Evolutionary conservation across 441 rosid species (phyloP).

Genomic region (Arabidopsis lyrata): DNA sequence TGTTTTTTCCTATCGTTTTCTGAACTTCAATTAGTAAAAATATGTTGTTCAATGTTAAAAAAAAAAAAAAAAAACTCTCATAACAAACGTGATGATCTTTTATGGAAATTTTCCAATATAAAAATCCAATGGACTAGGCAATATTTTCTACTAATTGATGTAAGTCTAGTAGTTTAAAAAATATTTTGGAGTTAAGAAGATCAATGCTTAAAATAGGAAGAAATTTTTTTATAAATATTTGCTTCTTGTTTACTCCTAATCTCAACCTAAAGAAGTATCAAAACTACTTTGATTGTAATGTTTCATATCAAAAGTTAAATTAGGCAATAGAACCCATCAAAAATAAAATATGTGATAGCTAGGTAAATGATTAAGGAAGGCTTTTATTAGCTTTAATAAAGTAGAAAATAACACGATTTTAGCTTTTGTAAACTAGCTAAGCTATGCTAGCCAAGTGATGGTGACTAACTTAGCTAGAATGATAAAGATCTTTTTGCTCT

Average conservation of each 20-base stretch:
- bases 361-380: constrained; percentile 37
- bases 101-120: not conserved
- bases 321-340: constrained; percentile 43
- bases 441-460: constrained; percentile 41
- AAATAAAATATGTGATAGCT: constrained; percentile 35
- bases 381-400: constrained; percentile 40
- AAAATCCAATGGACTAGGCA: not conserved
- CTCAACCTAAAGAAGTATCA: constrained; percentile 11
- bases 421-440: constrained; percentile 41
- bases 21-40: too few species aligned
- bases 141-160: not conserved
- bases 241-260: constrained; percentile 8
- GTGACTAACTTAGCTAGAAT: constrained; percentile 45
- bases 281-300: constrained; percentile 1
- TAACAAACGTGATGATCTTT: not conserved
- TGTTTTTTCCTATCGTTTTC: too few species aligned
- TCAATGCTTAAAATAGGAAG: not conserved
- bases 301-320: constrained; percentile 3
- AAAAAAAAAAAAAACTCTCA: not conserved
- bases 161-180: not conserved
- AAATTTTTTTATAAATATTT: not conserved
- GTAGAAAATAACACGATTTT: constrained; percentile 35
- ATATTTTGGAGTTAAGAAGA: not conserved
- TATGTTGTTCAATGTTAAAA: not conserved
- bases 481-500: constrained; percentile 22